These are phyloP conservation scores for Heterobasidion occidentale DNA, from an alignment of 1,284 basidiomycete species.

Conservation along the genomic window DNA sequence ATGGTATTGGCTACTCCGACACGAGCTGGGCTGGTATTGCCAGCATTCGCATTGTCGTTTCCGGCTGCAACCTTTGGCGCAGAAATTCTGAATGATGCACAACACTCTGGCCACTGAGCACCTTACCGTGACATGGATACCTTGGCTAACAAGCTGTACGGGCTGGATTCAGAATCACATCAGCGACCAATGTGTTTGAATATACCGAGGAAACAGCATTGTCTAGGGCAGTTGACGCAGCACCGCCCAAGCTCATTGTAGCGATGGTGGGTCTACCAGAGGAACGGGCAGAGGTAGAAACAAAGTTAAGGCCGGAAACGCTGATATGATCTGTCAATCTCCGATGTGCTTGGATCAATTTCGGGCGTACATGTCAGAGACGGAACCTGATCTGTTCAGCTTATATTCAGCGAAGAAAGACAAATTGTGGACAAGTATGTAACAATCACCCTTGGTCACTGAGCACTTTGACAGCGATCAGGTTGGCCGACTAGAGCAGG, in stretches of 20 bases:
- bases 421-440: conserved; percentile 35
- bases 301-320: conserved; percentile 39
- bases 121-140: conserved; percentile 22
- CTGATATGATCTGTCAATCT: conserved; percentile 19
- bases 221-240: conserved; percentile 55
- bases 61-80: conserved; percentile 18
- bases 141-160: conserved; percentile 14
- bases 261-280: conserved; percentile 55
- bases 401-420: conserved; percentile 36
- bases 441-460: conserved; percentile 42
- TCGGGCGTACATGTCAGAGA: conserved; percentile 15
- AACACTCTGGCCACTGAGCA: too few species aligned
- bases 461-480: conserved; percentile 74
- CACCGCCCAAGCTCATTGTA: conserved; percentile 68
- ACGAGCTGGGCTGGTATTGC: conserved; percentile 22
- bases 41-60: conserved; percentile 21
- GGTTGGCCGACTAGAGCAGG: conserved; percentile 31
- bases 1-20: conserved; percentile 52
- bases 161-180: background rate
- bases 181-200: background rate
- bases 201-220: conserved; percentile 49
- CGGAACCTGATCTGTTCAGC: conserved; percentile 32
- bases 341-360: background rate
- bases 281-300: conserved; percentile 32
- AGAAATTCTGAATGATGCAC: too few species aligned